These are phyloP conservation scores for Xylariales sp. DNA, from an alignment of 2,329 filamentous ascomycete genomes.

Conservation along the genomic window DNA sequence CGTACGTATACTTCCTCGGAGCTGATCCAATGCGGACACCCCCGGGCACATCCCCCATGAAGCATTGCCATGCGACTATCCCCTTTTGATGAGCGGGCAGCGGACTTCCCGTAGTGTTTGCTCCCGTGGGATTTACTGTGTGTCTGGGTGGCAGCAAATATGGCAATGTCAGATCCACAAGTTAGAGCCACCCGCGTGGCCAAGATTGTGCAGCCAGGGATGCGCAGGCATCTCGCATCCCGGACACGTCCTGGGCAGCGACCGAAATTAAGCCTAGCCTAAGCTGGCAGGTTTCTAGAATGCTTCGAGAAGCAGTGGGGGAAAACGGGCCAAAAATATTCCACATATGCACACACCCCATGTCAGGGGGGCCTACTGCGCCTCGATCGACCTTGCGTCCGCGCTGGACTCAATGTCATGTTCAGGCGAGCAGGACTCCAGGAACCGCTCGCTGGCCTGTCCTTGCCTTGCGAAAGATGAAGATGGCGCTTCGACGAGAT, in stretches of 20 bases:
- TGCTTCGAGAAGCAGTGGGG: conserved; percentile 9
- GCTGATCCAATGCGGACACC: no score
- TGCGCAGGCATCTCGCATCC: neutral
- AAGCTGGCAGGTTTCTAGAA: conserved; percentile 10
- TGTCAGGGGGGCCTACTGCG: neutral
- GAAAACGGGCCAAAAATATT: neutral
- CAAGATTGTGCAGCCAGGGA: neutral
- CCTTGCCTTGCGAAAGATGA: no score
- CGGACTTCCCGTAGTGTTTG: neutral
- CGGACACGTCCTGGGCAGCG: conserved; percentile 6
- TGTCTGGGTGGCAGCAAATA: neutral
- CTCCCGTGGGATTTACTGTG: neutral
- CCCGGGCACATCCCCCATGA: no score
- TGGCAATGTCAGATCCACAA: conserved; percentile 4
- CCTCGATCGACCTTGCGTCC: neutral
- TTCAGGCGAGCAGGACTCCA: no score
- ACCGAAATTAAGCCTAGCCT: conserved; percentile 10
- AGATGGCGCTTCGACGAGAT: no score
- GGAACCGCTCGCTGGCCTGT: no score
- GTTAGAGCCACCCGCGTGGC: no score
- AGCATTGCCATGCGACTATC: no score
- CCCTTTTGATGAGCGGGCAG: no score
- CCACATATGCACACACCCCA: no score
- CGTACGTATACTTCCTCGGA: no score
- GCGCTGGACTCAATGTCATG: neutral